phyloP scores from a whole-genome alignment of 1,139 yeast genomes.

The Lodderomyces jiufengensis region DNA sequence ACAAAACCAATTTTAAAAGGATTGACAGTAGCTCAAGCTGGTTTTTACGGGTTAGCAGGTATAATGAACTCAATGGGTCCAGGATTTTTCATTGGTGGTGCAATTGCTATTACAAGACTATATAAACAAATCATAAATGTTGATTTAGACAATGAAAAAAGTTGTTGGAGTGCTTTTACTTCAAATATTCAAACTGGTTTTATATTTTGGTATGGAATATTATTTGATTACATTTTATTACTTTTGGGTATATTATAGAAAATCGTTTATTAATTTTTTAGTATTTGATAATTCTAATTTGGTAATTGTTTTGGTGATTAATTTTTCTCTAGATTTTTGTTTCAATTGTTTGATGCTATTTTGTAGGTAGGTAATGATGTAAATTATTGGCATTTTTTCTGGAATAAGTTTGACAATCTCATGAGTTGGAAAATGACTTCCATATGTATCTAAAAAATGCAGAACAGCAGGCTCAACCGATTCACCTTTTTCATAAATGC shows the following conservation, averaged over 20 bases:
- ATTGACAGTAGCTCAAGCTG: constrained; percentile 65
- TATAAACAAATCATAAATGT: constrained; percentile 65
- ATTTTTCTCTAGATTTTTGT: constrained; percentile 17
- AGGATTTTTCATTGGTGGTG: constrained; percentile 66
- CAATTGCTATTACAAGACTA: constrained; percentile 65
- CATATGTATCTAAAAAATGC: constrained; percentile 30
- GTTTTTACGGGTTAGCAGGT: constrained; percentile 67
- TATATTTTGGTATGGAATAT: constrained; percentile 70
- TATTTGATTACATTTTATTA: constrained; percentile 64
- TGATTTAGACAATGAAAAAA: constrained; percentile 69
- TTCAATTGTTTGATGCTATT: constrained; percentile 22
- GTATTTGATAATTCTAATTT: constrained; percentile 23
- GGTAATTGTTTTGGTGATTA: constrained; percentile 26
- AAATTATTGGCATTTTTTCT: constrained; percentile 27
- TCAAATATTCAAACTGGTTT: constrained; percentile 81
- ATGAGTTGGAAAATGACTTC: constrained; percentile 19
- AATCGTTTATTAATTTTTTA: constrained; percentile 14
- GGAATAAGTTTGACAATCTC: constrained; percentile 33
- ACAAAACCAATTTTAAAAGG: constrained; percentile 67
- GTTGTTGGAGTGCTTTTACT: constrained; percentile 80
- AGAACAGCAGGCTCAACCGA: constrained; percentile 21
- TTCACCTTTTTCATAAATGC: constrained; percentile 11
- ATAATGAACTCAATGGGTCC: constrained; percentile 83
- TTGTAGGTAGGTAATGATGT: constrained; percentile 27
- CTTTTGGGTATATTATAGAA: constrained; percentile 39